These are phyloP conservation scores for Colletotrichum theobromicola DNA, from an alignment of 2,329 filamentous ascomycete species.

Conservation along the genomic window DNA sequence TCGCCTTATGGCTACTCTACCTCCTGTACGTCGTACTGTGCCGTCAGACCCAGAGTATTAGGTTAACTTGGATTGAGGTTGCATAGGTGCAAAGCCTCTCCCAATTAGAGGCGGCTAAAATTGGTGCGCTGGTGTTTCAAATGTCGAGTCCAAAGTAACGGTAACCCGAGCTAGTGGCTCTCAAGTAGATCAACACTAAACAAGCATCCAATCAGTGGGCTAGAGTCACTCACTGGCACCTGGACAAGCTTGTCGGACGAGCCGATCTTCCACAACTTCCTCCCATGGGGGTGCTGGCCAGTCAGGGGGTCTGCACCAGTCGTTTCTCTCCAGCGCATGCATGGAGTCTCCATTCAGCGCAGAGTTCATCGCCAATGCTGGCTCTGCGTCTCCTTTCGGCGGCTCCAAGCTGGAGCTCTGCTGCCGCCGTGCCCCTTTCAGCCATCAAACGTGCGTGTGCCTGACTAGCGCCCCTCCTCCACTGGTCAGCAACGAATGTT, in stretches of 20 bases:
- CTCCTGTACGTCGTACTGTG: too few species aligned
- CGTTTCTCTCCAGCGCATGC: background rate
- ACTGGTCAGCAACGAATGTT: background rate
- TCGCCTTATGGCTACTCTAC: background rate
- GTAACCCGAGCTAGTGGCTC: conserved; percentile 14
- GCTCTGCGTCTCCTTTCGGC: background rate
- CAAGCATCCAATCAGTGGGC: conserved; percentile 3
- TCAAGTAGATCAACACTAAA: conserved; percentile 15
- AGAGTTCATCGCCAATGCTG: background rate
- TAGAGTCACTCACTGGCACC: background rate
- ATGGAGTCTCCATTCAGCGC: background rate
- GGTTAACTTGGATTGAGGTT: background rate
- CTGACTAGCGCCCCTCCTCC: background rate
- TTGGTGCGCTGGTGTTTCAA: conserved; percentile 12
- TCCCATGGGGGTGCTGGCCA: background rate
- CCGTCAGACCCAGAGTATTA: background rate
- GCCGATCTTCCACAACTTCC: background rate
- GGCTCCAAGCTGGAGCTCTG: background rate
- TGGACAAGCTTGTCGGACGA: background rate
- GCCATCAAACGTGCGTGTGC: background rate
- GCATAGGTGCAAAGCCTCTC: background rate
- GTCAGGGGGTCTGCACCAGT: background rate
- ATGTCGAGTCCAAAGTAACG: conserved; percentile 9
- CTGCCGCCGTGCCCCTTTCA: background rate
- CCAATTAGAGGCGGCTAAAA: background rate